These are phyloP conservation scores for Dendrothele bispora DNA, from an alignment of 768 basidiomycete genomes.

Conservation along the genomic window DNA sequence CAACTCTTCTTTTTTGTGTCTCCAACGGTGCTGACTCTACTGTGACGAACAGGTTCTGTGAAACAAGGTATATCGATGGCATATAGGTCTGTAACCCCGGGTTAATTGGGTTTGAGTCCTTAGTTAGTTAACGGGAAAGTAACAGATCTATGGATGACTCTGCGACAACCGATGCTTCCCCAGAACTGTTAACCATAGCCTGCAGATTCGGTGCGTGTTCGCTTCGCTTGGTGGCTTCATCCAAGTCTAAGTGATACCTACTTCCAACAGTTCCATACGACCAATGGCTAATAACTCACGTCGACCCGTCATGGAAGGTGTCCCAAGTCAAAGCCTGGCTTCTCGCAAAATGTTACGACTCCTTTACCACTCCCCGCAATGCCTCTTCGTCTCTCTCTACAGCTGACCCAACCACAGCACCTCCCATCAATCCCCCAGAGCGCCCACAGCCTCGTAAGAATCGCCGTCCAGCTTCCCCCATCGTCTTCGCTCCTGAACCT, in stretches of 20 bases:
- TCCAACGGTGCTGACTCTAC: not conserved
- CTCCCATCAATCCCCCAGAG: conserved; percentile 13
- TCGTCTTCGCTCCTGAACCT: conserved; percentile 73
- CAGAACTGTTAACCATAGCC: conserved; percentile 5
- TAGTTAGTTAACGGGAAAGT: too few species aligned
- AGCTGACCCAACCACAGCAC: not conserved
- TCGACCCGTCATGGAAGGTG: conserved; percentile 61
- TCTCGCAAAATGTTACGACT: conserved; percentile 57
- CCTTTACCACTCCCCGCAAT: conserved; percentile 27
- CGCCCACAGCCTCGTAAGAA: conserved; percentile 9
- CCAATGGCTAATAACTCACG: conserved; percentile 76
- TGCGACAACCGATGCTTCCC: too few species aligned
- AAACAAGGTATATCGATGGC: too few species aligned
- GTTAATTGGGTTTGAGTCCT: too few species aligned
- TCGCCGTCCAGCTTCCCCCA: conserved; percentile 59
- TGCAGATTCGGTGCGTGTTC: conserved; percentile 1
- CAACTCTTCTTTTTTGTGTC: too few species aligned
- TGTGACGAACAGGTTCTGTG: not conserved
- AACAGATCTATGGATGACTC: too few species aligned
- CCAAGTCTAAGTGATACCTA: not conserved
- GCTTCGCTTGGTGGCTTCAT: not conserved
- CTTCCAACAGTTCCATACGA: conserved; percentile 58
- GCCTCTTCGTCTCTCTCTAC: conserved; percentile 56
- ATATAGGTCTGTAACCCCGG: too few species aligned
- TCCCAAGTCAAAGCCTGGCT: conserved; percentile 63